phyloP scores from a whole-genome alignment of 768 basidiomycete genomes.

The Tubosaeta brunneosetosa region DNA sequence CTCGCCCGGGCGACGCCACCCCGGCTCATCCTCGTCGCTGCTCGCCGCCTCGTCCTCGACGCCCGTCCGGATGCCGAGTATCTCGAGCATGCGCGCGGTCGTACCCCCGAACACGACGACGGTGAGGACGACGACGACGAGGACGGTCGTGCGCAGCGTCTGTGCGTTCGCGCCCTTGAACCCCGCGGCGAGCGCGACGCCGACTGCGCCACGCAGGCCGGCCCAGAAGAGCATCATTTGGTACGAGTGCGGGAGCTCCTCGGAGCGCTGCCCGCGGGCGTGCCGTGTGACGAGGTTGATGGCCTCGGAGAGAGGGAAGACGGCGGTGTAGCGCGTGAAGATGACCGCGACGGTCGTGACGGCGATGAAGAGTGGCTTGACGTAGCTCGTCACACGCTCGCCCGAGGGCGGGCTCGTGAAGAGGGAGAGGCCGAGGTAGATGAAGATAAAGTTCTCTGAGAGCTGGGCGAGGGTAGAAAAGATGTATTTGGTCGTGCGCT shows the following conservation, averaged over 20 bases:
- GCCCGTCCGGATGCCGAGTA: conserved; percentile 92
- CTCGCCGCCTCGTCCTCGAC: conserved; percentile 87
- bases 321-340: conserved; percentile 92
- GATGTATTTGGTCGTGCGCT: conserved; percentile 91
- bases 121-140: conserved; percentile 93
- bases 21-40: conserved; percentile 48
- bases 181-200: conserved; percentile 93
- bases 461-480: conserved; percentile 92
- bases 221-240: conserved; percentile 99
- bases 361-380: conserved; percentile 93
- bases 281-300: conserved; percentile 93
- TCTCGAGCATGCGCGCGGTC: conserved; percentile 94
- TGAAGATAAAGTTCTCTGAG: conserved; percentile 98
- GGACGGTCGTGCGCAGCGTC: conserved; percentile 87
- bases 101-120: conserved; percentile 95
- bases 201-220: conserved; percentile 92
- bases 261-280: conserved; percentile 76
- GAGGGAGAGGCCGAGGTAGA: conserved; percentile 95
- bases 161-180: conserved; percentile 93
- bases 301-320: conserved; percentile 89
- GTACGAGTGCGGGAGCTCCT: conserved; percentile 95
- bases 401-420: conserved; percentile 84
- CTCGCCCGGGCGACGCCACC: conserved; percentile 34
- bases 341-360: conserved; percentile 90
- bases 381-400: conserved; percentile 74